These are phyloP conservation scores for Globisporangium nagaii DNA, from an alignment of 352 stramenopile species.

Conservation along the genomic window DNA sequence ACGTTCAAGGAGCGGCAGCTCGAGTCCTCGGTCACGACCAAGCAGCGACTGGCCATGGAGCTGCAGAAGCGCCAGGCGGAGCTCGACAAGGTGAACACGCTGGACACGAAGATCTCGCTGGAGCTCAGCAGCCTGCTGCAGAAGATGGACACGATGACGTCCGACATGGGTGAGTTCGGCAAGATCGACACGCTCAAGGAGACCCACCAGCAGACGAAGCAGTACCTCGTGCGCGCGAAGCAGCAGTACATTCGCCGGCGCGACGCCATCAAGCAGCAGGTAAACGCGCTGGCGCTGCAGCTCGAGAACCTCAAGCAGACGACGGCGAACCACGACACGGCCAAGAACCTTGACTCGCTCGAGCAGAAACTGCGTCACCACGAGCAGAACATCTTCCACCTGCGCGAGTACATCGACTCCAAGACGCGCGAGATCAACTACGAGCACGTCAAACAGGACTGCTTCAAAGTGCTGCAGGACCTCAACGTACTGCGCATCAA, in stretches of 20 bases:
- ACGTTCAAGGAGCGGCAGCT: slow-evolving; percentile 91
- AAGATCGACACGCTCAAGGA: slow-evolving; percentile 86
- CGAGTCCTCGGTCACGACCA: slow-evolving; percentile 86
- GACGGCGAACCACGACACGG: slow-evolving; percentile 66
- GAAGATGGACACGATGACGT: slow-evolving; percentile 85
- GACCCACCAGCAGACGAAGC: slow-evolving; percentile 73
- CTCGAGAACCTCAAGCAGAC: slow-evolving; percentile 79
- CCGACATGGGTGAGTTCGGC: slow-evolving; percentile 85
- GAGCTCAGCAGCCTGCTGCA: slow-evolving; percentile 77
- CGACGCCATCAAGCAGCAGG: slow-evolving; percentile 84
- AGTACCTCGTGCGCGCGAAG: slow-evolving; percentile 61
- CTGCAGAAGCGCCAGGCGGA: slow-evolving; percentile 84
- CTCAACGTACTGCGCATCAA: slow-evolving; percentile 72
- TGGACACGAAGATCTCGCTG: slow-evolving; percentile 84
- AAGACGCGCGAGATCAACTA: slow-evolving; percentile 89
- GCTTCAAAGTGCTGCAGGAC: slow-evolving; percentile 62
- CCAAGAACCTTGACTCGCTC: slow-evolving; percentile 74
- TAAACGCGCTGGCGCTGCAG: slow-evolving; percentile 48
- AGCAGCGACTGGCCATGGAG: slow-evolving; percentile 81
- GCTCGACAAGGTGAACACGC: slow-evolving; percentile 88
- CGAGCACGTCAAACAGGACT: slow-evolving; percentile 80
- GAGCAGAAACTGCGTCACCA: slow-evolving; percentile 90
- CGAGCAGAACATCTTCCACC: slow-evolving; percentile 91
- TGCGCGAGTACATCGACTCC: slow-evolving; percentile 86
- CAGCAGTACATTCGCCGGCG: slow-evolving; percentile 82